A percentile compares a stretch with the other conserved stretches of the same genome.
Conservation (phyloP, 2,329 filamentous ascomycete genomes). For the Pseudogymnoascus sp. region DNA sequence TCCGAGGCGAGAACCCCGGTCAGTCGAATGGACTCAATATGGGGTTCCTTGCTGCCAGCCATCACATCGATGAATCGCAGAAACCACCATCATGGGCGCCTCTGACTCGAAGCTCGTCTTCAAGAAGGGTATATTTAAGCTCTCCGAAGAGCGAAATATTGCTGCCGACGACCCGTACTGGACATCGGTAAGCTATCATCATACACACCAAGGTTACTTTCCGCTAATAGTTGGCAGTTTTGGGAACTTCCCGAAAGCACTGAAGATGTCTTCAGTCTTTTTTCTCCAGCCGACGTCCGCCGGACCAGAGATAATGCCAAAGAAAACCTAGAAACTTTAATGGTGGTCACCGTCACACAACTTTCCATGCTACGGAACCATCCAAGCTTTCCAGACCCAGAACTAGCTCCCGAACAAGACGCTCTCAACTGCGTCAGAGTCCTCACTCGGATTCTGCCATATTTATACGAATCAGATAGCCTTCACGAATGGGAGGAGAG, state of each 20-base stretch:
- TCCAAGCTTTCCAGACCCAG: slow-evolving; percentile 80
- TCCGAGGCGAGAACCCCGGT: slow-evolving; percentile 5
- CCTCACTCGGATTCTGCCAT: slow-evolving; percentile 82
- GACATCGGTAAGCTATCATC: slow-evolving; percentile 62
- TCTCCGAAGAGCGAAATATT: slow-evolving; percentile 87
- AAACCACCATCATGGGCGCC: slow-evolving; percentile 65
- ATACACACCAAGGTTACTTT: slow-evolving; percentile 9
- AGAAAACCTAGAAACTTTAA: slow-evolving; percentile 82
- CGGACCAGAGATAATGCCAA: slow-evolving; percentile 78
- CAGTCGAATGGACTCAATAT: slow-evolving; percentile 4
- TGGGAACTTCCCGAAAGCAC: slow-evolving; percentile 95
- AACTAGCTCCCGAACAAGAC: slow-evolving; percentile 74
- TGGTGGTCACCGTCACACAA: slow-evolving; percentile 75
- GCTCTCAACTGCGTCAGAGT: slow-evolving; percentile 94
- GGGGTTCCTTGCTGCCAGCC: not conserved
- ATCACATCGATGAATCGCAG: slow-evolving; percentile 1
- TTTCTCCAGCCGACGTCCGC: slow-evolving; percentile 81
- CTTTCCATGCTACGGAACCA: slow-evolving; percentile 79
- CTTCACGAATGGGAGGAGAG: slow-evolving; percentile 79
- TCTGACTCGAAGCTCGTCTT: slow-evolving; percentile 98
- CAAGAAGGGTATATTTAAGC: slow-evolving; percentile 94
- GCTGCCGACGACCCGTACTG: slow-evolving; percentile 85
- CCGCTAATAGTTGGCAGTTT: slow-evolving; percentile 51
- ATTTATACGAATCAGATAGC: slow-evolving; percentile 81
- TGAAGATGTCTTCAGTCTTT: slow-evolving; percentile 95